A percentile compares a stretch with the other conserved stretches of the same genome.
phyloP scores from a whole-genome alignment of 768 basidiomycete genomes.

The Amanita rubescens region DNA sequence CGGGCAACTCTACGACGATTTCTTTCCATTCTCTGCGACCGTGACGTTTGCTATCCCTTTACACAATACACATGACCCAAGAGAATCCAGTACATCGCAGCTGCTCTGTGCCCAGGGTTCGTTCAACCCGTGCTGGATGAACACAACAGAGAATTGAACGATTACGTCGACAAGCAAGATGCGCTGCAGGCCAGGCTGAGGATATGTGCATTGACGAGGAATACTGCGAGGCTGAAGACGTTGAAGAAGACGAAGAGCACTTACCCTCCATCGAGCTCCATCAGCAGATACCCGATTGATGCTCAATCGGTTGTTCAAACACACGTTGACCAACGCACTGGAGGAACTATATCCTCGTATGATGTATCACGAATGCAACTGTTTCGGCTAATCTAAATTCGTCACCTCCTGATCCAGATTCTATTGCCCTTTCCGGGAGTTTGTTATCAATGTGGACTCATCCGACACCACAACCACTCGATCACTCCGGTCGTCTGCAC shows the following conservation, averaged over 20 bases:
- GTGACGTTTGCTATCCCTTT: constrained; percentile 55
- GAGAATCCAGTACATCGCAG: constrained; percentile 72
- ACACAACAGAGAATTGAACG: constrained; percentile 17
- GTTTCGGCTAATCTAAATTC: constrained; percentile 43
- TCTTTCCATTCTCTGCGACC: constrained; percentile 50
- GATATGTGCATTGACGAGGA: constrained; percentile 17
- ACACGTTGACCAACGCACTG: constrained; percentile 53
- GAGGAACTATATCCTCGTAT: constrained; percentile 65
- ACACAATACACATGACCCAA: constrained; percentile 56
- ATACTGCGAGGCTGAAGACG: constrained; percentile 18
- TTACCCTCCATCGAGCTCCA: constrained; percentile 34
- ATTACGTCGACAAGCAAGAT: not conserved
- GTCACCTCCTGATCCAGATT: not conserved
- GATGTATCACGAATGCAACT: constrained; percentile 47
- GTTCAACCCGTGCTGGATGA: constrained; percentile 60
- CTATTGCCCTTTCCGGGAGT: too few relatives aligned
- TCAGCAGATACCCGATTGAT: constrained; percentile 56
- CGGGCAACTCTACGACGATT: constrained; percentile 57
- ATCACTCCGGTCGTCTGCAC: too few relatives aligned
- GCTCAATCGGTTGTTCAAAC: constrained; percentile 52
- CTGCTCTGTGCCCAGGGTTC: constrained; percentile 78
- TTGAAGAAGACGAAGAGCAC: constrained; percentile 9
- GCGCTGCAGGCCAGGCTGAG: not conserved
- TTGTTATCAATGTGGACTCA: too few relatives aligned
- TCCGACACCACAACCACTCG: too few relatives aligned